Conservation (phyloP, 2,329 filamentous ascomycete species). For the Fusarium sp. region DNA sequence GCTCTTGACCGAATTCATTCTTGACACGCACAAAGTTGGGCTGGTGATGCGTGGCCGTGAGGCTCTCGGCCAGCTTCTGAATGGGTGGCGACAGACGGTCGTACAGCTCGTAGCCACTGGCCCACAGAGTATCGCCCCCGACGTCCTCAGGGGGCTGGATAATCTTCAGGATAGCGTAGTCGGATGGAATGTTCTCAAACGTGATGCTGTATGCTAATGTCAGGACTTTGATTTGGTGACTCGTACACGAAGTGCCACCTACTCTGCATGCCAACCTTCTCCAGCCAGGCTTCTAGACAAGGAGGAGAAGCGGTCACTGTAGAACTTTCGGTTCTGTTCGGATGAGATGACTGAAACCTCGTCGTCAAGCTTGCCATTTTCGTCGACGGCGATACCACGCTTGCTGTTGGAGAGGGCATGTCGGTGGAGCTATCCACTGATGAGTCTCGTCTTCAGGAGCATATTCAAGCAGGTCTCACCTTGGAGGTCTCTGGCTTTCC, state of each 20-base stretch:
- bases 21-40: not conserved
- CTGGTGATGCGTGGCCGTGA: conserved; percentile 17
- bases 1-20: not conserved
- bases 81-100: conserved; percentile 19
- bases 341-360: conserved; percentile 26
- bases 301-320: conserved; percentile 15
- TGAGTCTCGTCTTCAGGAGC: not conserved
- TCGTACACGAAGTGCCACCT: not conserved
- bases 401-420: conserved; percentile 26
- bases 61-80: conserved; percentile 13
- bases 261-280: conserved; percentile 28
- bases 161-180: conserved; percentile 21
- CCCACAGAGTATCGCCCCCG: conserved; percentile 23
- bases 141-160: conserved; percentile 20
- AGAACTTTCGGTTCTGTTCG: conserved; percentile 24
- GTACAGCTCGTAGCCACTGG: conserved; percentile 19
- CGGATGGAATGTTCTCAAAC: conserved; percentile 18
- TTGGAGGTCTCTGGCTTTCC: conserved; percentile 28
- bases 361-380: conserved; percentile 24
- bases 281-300: conserved; percentile 20
- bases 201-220: conserved; percentile 8
- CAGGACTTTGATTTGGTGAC: not conserved
- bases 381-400: conserved; percentile 19
- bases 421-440: conserved; percentile 4
- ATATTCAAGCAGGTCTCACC: not conserved